Evolutionary conservation across 352 stramenopile genomes (phyloP).

Genomic region (Globisporangium takayamanum): DNA sequence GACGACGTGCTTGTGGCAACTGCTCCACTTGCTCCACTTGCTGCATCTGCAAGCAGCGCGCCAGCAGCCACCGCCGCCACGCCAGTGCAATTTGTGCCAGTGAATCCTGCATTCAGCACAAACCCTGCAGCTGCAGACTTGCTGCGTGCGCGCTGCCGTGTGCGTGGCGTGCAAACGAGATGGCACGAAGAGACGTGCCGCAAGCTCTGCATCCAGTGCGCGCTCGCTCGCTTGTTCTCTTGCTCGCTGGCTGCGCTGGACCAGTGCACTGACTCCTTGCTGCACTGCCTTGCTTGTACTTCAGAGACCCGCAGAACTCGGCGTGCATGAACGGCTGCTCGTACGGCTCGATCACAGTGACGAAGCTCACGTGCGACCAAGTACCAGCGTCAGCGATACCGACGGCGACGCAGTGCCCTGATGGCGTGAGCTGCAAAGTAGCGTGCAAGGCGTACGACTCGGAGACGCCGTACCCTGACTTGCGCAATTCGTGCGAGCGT

Average conservation of each 20-base stretch:
- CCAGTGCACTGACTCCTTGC: neutral
- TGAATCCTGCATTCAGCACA: slow-evolving; percentile 10
- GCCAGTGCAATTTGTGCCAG: neutral
- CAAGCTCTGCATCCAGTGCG: slow-evolving; percentile 50
- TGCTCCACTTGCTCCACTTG: neutral
- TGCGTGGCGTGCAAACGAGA: slow-evolving; percentile 53
- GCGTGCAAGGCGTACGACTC: slow-evolving; percentile 59
- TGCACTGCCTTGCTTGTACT: neutral
- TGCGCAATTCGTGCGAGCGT: slow-evolving; percentile 44
- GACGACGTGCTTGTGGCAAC: neutral
- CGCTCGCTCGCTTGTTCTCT: neutral
- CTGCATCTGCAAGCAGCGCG: neutral
- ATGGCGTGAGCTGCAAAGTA: slow-evolving; percentile 50
- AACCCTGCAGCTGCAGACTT: slow-evolving; percentile 29
- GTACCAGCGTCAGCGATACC: slow-evolving; percentile 22
- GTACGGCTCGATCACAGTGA: slow-evolving; percentile 64
- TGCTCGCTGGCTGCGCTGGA: neutral
- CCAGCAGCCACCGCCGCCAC: neutral
- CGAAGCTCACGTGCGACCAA: slow-evolving; percentile 61
- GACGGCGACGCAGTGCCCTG: slow-evolving; percentile 32
- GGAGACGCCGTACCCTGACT: slow-evolving; percentile 35
- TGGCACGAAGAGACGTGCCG: slow-evolving; percentile 73
- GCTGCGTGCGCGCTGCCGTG: slow-evolving; percentile 46
- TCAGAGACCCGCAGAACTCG: slow-evolving; percentile 47
- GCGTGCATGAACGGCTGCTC: slow-evolving; percentile 76